phyloP scores from a whole-genome alignment of 75 land plant genomes.

The Larix kaempferi region DNA sequence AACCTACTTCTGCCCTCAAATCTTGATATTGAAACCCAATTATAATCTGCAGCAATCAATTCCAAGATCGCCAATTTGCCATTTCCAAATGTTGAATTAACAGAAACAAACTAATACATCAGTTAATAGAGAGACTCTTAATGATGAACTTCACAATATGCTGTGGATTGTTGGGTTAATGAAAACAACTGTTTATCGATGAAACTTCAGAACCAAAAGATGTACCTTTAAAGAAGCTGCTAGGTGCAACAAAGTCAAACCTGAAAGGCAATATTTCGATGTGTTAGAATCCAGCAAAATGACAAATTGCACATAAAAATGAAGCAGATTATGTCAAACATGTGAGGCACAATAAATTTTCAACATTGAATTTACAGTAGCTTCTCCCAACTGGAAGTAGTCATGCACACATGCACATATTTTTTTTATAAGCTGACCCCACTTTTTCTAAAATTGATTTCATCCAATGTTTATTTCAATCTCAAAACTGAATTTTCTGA shows the following conservation, averaged over 20 bases:
- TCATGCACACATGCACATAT: not conserved
- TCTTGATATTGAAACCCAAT: not conserved
- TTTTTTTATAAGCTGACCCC: no score
- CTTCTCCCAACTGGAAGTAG: not conserved
- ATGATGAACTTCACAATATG: not conserved
- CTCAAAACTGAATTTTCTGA: no score
- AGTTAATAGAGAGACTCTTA: not conserved
- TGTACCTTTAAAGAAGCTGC: constrained; percentile 63
- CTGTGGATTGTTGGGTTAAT: not conserved
- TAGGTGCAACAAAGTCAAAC: constrained; percentile 94
- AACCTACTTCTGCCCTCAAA: constrained; percentile 13
- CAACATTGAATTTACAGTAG: no score
- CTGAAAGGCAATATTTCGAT: constrained; percentile 30
- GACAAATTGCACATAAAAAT: constrained; percentile 1
- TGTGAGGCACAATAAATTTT: not conserved
- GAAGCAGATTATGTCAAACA: not conserved
- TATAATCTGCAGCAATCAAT: not conserved
- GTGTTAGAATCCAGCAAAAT: not conserved
- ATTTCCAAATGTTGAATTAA: not conserved
- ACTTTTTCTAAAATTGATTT: no score
- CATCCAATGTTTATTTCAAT: no score
- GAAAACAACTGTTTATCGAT: not conserved
- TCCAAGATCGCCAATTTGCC: not conserved
- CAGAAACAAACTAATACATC: not conserved
- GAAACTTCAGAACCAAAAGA: not conserved